Percentiles rank a stretch among this genome's conserved stretches.
phyloP scores from a whole-genome alignment of 352 stramenopile genomes.

The Phytophthora hybrid region DNA sequence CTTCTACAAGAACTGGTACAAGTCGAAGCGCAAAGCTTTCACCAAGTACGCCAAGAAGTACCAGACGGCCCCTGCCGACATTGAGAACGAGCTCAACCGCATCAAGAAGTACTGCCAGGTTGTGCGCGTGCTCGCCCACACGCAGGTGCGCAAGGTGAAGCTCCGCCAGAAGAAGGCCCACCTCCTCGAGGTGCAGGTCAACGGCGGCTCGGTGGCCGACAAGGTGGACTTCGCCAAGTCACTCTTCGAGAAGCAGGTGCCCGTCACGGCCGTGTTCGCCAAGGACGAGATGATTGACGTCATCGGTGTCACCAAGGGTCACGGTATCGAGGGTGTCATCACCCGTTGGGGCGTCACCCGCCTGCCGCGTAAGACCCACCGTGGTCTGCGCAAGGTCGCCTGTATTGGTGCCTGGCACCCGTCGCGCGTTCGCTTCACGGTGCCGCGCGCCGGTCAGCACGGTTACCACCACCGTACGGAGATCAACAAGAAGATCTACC shows the following conservation, averaged over 20 bases:
- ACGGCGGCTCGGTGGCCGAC: conserved; percentile 96
- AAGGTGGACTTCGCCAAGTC: conserved; percentile 99
- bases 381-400: conserved; percentile 99
- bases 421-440: conserved; percentile 97
- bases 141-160: conserved; percentile 99
- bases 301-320: conserved; percentile 99
- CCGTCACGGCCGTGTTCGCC: conserved; percentile 94
- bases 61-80: conserved; percentile 91
- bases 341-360: conserved; percentile 99
- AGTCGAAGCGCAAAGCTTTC: conserved; percentile 99
- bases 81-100: conserved; percentile 98
- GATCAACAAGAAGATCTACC: conserved; percentile 99
- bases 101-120: conserved; percentile 99
- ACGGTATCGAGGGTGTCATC: conserved; percentile 99
- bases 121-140: conserved; percentile 99
- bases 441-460: conserved; percentile 99
- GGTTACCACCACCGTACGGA: conserved; percentile 99
- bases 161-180: conserved; percentile 99
- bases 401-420: conserved; percentile 99
- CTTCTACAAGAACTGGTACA: conserved; percentile 99
- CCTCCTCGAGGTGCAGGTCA: conserved; percentile 99
- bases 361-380: conserved; percentile 99
- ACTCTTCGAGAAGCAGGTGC: conserved; percentile 99
- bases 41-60: conserved; percentile 99
- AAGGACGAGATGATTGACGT: conserved; percentile 99